Conservation (phyloP, 768 basidiomycete species). For the Clitopilus passeckerianus region DNA sequence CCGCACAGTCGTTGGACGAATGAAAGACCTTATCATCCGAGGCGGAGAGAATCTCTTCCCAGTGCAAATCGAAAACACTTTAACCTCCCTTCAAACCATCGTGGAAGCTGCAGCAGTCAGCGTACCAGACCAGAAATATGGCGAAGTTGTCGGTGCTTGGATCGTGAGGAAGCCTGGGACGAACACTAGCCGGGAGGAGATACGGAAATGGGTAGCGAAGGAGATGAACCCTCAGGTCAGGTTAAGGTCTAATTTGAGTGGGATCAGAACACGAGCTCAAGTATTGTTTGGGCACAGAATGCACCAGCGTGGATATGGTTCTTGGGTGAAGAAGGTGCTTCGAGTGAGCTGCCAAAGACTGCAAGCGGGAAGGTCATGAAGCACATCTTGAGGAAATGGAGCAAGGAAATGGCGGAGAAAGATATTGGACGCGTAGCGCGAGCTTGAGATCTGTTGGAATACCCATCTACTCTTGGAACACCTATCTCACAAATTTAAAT, state of each 20-base stretch:
- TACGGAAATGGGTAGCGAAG: slow-evolving; percentile 47
- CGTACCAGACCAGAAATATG: slow-evolving; percentile 63
- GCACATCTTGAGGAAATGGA: slow-evolving; percentile 70
- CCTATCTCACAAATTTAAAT: too few relatives aligned
- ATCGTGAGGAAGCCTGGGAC: slow-evolving; percentile 47
- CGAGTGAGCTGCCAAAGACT: slow-evolving; percentile 70
- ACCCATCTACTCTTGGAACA: neutral
- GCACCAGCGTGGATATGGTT: slow-evolving; percentile 85
- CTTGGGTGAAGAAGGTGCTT: slow-evolving; percentile 56
- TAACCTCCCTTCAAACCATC: slow-evolving; percentile 51
- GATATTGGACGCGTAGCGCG: slow-evolving; percentile 32
- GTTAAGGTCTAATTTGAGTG: slow-evolving; percentile 6
- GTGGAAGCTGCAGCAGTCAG: slow-evolving; percentile 71
- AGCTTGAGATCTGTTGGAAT: neutral
- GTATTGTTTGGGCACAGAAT: slow-evolving; percentile 40
- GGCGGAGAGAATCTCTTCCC: slow-evolving; percentile 88
- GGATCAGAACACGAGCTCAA: neutral
- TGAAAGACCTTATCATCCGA: slow-evolving; percentile 85
- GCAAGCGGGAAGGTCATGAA: slow-evolving; percentile 88
- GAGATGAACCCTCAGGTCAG: slow-evolving; percentile 80
- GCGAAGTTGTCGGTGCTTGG: slow-evolving; percentile 83
- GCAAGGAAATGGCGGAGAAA: slow-evolving; percentile 44
- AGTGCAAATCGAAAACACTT: slow-evolving; percentile 76
- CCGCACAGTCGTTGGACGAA: slow-evolving; percentile 67
- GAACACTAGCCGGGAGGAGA: slow-evolving; percentile 41